phyloP scores from a whole-genome alignment of 1,139 yeast genomes.

The Saccharomycopsis hybrid region DNA sequence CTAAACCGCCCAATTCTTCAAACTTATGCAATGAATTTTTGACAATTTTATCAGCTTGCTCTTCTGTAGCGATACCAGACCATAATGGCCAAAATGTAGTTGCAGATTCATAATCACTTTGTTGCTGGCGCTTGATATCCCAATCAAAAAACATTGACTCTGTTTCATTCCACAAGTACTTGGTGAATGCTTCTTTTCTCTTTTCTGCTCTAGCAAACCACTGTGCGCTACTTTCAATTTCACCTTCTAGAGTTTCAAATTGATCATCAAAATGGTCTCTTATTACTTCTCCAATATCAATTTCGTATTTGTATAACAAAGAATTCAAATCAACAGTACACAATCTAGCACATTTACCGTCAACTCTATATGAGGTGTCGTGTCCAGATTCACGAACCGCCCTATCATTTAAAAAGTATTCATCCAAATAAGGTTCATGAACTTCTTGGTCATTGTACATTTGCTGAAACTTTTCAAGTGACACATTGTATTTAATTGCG shows the following conservation, averaged over 20 bases:
- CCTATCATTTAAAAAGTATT: slow-evolving; percentile 84
- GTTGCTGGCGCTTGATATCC: slow-evolving; percentile 51
- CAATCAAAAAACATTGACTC: slow-evolving; percentile 82
- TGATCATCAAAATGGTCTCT: slow-evolving; percentile 48
- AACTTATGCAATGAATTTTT: slow-evolving; percentile 57
- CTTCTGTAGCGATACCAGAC: slow-evolving; percentile 66
- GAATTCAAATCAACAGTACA: slow-evolving; percentile 91
- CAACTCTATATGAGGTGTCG: slow-evolving; percentile 86
- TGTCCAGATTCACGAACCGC: slow-evolving; percentile 97
- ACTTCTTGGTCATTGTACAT: slow-evolving; percentile 64
- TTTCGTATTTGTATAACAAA: slow-evolving; percentile 82
- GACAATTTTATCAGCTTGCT: slow-evolving; percentile 68
- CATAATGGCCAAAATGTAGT: slow-evolving; percentile 92
- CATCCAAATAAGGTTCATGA: slow-evolving; percentile 74
- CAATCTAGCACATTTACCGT: slow-evolving; percentile 81
- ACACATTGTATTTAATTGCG: slow-evolving; percentile 52
- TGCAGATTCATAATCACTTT: slow-evolving; percentile 73
- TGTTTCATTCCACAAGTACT: slow-evolving; percentile 79
- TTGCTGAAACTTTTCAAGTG: slow-evolving; percentile 64
- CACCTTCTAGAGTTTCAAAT: slow-evolving; percentile 32
- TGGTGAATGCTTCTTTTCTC: slow-evolving; percentile 54
- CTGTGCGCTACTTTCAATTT: slow-evolving; percentile 41
- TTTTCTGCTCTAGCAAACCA: slow-evolving; percentile 56
- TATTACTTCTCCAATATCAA: slow-evolving; percentile 69
- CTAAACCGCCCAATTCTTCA: slow-evolving; percentile 86